Percentiles rank a stretch among this genome's conserved stretches.
phyloP scores from a whole-genome alignment of 2,329 filamentous ascomycete genomes.

The Fusarium duplospermum region DNA sequence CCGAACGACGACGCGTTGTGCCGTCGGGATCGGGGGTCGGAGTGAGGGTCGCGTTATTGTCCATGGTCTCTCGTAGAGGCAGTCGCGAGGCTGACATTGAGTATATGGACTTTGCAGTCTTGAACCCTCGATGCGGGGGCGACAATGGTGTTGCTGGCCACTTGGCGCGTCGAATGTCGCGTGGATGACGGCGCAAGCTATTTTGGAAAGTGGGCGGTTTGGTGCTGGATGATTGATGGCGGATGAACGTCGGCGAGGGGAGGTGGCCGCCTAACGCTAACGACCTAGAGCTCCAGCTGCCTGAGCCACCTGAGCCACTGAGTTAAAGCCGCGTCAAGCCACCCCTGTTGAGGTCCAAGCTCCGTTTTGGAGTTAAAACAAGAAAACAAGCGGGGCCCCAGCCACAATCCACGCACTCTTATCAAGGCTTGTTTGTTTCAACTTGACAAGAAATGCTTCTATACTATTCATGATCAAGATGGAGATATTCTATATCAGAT shows the following conservation, averaged over 20 bases:
- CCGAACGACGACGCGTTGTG: slow-evolving; percentile 72
- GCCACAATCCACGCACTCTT: slow-evolving; percentile 29
- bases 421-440: not conserved
- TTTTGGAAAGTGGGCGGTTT: slow-evolving; percentile 42
- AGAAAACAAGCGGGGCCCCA: slow-evolving; percentile 23
- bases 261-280: slow-evolving; percentile 2
- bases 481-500: slow-evolving; percentile 17
- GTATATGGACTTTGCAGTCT: slow-evolving; percentile 24
- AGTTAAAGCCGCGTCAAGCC: slow-evolving; percentile 22
- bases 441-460: not conserved
- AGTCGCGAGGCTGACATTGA: slow-evolving; percentile 39
- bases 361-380: not conserved
- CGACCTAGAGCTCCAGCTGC: not conserved
- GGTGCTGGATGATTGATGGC: slow-evolving; percentile 13
- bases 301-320: slow-evolving; percentile 6
- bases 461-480: slow-evolving; percentile 15
- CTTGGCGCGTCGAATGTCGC: slow-evolving; percentile 47
- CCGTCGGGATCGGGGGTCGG: slow-evolving; percentile 63
- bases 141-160: slow-evolving; percentile 45
- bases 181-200: slow-evolving; percentile 43
- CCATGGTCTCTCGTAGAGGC: slow-evolving; percentile 55
- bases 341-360: not conserved
- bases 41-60: slow-evolving; percentile 61
- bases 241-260: slow-evolving; percentile 44
- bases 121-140: slow-evolving; percentile 44